A percentile compares a stretch with the other conserved stretches of the same genome.
Evolutionary conservation across 2,329 filamentous ascomycete genomes (phyloP).

Genomic region (Fonsecaea multimorphosa): DNA sequence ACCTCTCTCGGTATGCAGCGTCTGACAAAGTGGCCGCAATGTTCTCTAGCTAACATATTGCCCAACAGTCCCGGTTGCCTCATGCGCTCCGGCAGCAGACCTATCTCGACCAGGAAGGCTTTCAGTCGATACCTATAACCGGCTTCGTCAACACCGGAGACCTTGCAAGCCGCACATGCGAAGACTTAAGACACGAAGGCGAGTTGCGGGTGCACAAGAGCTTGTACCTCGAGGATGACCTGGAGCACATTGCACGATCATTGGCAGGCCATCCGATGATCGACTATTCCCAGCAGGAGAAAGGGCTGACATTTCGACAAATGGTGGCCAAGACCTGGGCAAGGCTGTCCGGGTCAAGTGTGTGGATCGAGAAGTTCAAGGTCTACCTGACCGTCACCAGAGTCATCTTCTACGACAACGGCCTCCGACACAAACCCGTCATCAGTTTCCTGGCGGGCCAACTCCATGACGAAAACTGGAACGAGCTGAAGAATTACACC

Average conservation of each 20-base stretch:
- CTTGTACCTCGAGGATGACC: slow-evolving; percentile 27
- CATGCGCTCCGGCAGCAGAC: slow-evolving; percentile 2
- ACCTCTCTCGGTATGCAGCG: not conserved
- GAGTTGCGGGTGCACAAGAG: slow-evolving; percentile 27
- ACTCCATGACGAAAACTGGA: slow-evolving; percentile 38
- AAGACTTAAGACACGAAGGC: slow-evolving; percentile 22
- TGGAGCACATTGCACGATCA: slow-evolving; percentile 27
- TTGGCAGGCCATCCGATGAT: slow-evolving; percentile 30
- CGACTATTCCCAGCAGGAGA: slow-evolving; percentile 21
- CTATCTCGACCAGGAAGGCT: not conserved
- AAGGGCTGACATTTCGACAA: slow-evolving; percentile 11
- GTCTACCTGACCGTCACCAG: slow-evolving; percentile 34
- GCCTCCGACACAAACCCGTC: slow-evolving; percentile 28
- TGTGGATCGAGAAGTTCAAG: slow-evolving; percentile 33
- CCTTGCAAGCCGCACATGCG: slow-evolving; percentile 19
- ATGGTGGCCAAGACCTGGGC: slow-evolving; percentile 26
- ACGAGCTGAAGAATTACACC: slow-evolving; percentile 34
- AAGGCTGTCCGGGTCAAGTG: slow-evolving; percentile 30
- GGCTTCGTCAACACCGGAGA: slow-evolving; percentile 24
- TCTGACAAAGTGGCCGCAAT: not conserved
- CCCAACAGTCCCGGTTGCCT: not conserved
- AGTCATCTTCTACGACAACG: slow-evolving; percentile 32
- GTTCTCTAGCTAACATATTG: not conserved
- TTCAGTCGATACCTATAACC: slow-evolving; percentile 18
- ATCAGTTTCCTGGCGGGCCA: slow-evolving; percentile 40